Base-by-base conservation (phyloP, 371 early-diverging fungal genomes). In the Mucor velutinosus region DNA sequence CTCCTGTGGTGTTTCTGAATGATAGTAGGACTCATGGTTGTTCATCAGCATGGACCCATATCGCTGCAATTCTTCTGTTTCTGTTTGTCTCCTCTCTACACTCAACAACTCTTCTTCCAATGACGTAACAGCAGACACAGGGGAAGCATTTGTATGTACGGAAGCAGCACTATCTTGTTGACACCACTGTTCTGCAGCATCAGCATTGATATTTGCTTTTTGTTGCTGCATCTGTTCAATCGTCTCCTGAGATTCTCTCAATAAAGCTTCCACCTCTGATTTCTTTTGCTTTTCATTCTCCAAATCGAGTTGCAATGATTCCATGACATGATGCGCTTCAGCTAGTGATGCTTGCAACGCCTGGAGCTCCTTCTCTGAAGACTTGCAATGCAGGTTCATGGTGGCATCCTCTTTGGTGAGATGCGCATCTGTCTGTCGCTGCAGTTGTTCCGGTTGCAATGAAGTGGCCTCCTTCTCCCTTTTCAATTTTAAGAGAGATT, bases 191-290 rank as follows among this genome's bases (percentile, higher is more conserved):
- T 23, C 27, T 64, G 21, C 30, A n/a, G 56, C 23, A 10, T 27
- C 55, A 3, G 57, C 23, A 25, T 55, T 30, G 11, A 58, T 12
- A 43, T 32, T 45, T 4, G 56, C 17, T 8, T 61, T 30, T 21
- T 29, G 21, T 8, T 60, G 49, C 29, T 64, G 67, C 64, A 86
- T 47, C 1, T 71, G 66, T 60, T 84, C 84, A 37, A 84, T 84
- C 12, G 78, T 78, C 39, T 86, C 84, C 62, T 86, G 79, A 35
- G 83, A 74, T 58, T 85, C 84, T 7, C 78, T 77, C 21, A 85
- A 63, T 62, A 84, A 69, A 41, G 77, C 73, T 55, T 75, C 76
- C 1, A 83, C 33, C 60, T 83, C 83, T 21, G 70, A 70, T 37
- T 80, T 76, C 55, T 85, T 83, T 30, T 58, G 70, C 58, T 67